Conservation (phyloP, 1,139 yeast species). For the Nakaseomyces delphensis region DNA sequence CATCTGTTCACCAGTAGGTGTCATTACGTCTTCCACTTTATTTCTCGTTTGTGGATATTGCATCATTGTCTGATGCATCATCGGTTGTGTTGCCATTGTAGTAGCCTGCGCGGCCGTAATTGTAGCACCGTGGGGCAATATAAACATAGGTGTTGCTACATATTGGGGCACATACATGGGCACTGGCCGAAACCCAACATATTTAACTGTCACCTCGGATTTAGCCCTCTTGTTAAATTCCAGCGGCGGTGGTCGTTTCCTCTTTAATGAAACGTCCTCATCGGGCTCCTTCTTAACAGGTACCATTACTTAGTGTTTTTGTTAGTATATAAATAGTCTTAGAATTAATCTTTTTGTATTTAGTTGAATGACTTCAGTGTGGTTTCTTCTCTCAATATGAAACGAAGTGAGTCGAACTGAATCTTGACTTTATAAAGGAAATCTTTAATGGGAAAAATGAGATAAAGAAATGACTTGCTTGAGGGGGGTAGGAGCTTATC, state of each 20-base stretch:
- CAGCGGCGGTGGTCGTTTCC: slow-evolving; percentile 5
- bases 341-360: too few relatives aligned
- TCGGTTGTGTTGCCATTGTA: neutral
- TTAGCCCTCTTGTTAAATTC: slow-evolving; percentile 1
- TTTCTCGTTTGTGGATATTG: neutral
- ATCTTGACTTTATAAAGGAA: too few relatives aligned
- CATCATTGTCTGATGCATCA: neutral
- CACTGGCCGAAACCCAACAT: slow-evolving; percentile 2
- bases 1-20: neutral
- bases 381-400: neutral
- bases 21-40: neutral
- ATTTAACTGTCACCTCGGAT: neutral
- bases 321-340: too few relatives aligned
- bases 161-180: slow-evolving; percentile 5
- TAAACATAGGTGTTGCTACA: slow-evolving; percentile 2
- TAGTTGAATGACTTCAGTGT: too few relatives aligned
- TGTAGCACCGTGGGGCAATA: slow-evolving; percentile 1
- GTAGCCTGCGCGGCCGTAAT: neutral
- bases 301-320: too few relatives aligned
- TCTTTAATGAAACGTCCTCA: neutral
- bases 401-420: too few relatives aligned
- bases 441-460: too few relatives aligned
- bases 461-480: too few relatives aligned
- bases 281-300: neutral
- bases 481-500: too few relatives aligned